Conservation (phyloP, 768 basidiomycete genomes). For the Daedaleopsis sinensis region DNA sequence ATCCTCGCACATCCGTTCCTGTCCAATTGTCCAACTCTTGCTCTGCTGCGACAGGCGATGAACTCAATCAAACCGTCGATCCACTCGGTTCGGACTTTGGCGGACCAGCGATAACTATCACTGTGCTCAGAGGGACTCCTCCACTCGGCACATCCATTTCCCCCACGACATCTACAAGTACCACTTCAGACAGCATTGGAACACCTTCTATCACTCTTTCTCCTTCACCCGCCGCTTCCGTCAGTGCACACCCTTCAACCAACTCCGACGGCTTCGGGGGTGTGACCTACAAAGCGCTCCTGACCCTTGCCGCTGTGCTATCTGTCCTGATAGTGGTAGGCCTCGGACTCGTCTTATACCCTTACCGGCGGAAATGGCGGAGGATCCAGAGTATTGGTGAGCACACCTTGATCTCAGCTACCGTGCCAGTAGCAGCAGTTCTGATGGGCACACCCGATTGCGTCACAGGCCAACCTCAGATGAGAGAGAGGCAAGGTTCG, state of each 20-base stretch:
- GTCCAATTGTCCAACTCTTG: background rate
- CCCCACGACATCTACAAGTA: background rate
- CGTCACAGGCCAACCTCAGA: too few relatives aligned
- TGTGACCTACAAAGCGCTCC: background rate
- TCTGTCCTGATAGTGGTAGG: background rate
- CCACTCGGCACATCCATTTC: background rate
- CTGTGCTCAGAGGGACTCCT: too few relatives aligned
- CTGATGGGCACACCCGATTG: too few relatives aligned
- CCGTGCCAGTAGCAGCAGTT: too few relatives aligned
- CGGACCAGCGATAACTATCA: background rate
- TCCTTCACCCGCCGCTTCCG: background rate
- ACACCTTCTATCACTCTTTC: background rate
- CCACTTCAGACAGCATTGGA: background rate
- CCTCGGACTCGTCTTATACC: background rate
- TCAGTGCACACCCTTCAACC: background rate
- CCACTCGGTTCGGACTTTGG: background rate
- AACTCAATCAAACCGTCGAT: background rate
- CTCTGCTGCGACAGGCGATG: background rate
- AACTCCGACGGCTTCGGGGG: too few relatives aligned
- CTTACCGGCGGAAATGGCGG: background rate
- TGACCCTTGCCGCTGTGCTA: background rate
- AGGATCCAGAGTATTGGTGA: background rate
- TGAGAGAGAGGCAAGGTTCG: too few relatives aligned
- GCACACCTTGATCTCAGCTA: background rate
- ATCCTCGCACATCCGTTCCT: background rate